Base-by-base conservation (phyloP, 1,284 basidiomycete species). In the Testicularia cyperi region DNA sequence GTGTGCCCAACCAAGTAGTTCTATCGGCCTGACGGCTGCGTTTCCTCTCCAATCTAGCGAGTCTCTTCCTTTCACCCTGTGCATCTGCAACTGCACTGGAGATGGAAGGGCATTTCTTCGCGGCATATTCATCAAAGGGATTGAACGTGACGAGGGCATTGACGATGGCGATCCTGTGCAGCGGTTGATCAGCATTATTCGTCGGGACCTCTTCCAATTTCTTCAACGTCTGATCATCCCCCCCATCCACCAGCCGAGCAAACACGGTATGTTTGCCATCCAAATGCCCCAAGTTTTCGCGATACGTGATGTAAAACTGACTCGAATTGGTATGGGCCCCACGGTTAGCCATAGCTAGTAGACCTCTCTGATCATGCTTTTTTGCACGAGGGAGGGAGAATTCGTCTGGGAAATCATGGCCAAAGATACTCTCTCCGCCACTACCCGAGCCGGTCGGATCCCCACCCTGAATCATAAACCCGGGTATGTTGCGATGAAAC, bases 381-480 rank as follows among this genome's bases (percentile, higher is more conserved):
- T 56, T 46, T 8, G 72, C 60, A n/a, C 69, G 64, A 2, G 55
- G 43, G 10, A 36, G 33, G 69, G 87, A 85, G 69, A 88, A 84
- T 78, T 97, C 94, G 72, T 98, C 94, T 44, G 91, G 83, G 79
- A 99, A 99, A 5, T 90, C 88, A 19, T 87, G 88, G 4, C 88
- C 91, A 94, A 94, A 98, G 73, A 85, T 86, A n/a, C 89, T 92
- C 70, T 88, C 81, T 6, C 94, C 94, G 4, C 94, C 95, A 21
- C 88, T 81, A 1, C 95, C 94, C 2, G 92, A 98, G 1, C 95
- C 94, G 0, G 90, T 92, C 2, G 92, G 92, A 77, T 98, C 92
- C 33, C 92, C 94, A 2, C 91, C 92, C 83, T 96, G 92, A 21
- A 92, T 84, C 95, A 99, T 98, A 75, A 99, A 99, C 0, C 90